A percentile compares a stretch with the other conserved stretches of the same genome.
Evolutionary conservation across 1,284 basidiomycete genomes (phyloP).

Genomic region (Rhodotorula mucilaginosa): DNA sequence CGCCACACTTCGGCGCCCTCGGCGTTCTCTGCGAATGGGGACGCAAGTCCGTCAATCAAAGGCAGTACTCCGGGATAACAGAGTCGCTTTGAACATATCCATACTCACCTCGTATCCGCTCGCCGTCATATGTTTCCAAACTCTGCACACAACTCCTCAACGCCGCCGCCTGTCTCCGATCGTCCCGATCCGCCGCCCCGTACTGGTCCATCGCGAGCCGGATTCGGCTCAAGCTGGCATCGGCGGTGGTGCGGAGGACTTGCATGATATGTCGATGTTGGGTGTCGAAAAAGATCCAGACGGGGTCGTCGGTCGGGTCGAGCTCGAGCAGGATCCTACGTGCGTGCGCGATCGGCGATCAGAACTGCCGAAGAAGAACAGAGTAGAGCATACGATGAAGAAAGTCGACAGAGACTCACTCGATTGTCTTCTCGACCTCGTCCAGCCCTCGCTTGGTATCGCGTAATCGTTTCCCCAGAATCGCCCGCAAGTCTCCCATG

Average conservation of each 20-base stretch:
- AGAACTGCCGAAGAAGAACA: background rate
- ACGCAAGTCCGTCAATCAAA: too few relatives aligned
- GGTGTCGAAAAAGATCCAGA: constrained; percentile 90
- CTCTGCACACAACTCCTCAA: constrained; percentile 22
- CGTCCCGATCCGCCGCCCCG: constrained; percentile 22
- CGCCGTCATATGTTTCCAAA: constrained; percentile 34
- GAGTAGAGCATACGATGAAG: background rate
- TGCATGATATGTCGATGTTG: constrained; percentile 83
- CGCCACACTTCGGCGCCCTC: constrained; percentile 76
- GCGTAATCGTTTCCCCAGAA: constrained; percentile 72
- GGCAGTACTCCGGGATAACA: background rate
- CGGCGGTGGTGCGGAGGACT: constrained; percentile 69
- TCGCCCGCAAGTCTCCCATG: constrained; percentile 83
- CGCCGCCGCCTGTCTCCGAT: constrained; percentile 26
- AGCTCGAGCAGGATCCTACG: constrained; percentile 77
- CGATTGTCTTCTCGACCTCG: constrained; percentile 95
- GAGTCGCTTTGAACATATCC: too few relatives aligned
- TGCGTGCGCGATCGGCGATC: too few relatives aligned
- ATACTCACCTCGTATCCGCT: constrained; percentile 24
- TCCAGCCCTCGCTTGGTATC: constrained; percentile 77
- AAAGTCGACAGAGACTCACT: constrained; percentile 58
- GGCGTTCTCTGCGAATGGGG: constrained; percentile 55
- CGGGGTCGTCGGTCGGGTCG: constrained; percentile 75
- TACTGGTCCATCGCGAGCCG: constrained; percentile 39
- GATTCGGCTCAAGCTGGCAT: constrained; percentile 56